Conservation (phyloP, 148 eudicot species). For the Amaranthus hypochondriacus region DNA sequence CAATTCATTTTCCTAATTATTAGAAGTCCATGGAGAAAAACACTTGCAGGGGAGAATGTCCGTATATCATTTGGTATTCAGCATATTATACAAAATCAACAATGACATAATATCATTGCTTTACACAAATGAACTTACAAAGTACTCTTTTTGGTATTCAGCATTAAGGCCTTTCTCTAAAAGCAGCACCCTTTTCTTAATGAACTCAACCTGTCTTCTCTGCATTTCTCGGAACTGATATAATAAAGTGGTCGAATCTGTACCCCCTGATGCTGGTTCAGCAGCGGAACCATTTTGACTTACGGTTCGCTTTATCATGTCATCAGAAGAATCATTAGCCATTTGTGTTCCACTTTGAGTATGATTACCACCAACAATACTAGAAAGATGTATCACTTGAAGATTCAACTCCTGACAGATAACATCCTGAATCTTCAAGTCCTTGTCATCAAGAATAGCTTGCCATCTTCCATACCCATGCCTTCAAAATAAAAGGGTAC, state of each 20-base stretch:
- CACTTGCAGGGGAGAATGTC: not conserved
- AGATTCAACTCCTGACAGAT: slow-evolving; percentile 87
- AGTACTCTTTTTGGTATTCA: slow-evolving; percentile 54
- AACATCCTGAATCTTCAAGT: slow-evolving; percentile 60
- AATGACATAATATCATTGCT: not conserved
- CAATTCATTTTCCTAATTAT: no score
- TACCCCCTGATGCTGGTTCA: slow-evolving; percentile 38
- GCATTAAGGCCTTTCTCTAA: slow-evolving; percentile 73
- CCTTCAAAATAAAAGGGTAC: slow-evolving; percentile 28
- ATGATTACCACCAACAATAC: slow-evolving; percentile 48
- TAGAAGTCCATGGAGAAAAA: no score
- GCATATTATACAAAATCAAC: not conserved
- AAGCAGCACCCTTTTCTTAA: slow-evolving; percentile 81
- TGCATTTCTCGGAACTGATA: slow-evolving; percentile 85
- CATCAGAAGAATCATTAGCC: slow-evolving; percentile 36
- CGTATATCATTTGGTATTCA: no score
- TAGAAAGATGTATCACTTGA: slow-evolving; percentile 49
- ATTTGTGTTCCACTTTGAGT: slow-evolving; percentile 32
- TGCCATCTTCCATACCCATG: slow-evolving; percentile 99
- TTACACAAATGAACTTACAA: slow-evolving; percentile 47
- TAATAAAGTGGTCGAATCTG: slow-evolving; percentile 39
- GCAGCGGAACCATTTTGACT: slow-evolving; percentile 40
- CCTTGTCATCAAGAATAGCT: slow-evolving; percentile 93
- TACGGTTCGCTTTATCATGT: slow-evolving; percentile 33
- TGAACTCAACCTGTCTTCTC: slow-evolving; percentile 88